These are phyloP conservation scores for Carpinus viminea DNA, from an alignment of 306 rosid species.

Conservation along the genomic window DNA sequence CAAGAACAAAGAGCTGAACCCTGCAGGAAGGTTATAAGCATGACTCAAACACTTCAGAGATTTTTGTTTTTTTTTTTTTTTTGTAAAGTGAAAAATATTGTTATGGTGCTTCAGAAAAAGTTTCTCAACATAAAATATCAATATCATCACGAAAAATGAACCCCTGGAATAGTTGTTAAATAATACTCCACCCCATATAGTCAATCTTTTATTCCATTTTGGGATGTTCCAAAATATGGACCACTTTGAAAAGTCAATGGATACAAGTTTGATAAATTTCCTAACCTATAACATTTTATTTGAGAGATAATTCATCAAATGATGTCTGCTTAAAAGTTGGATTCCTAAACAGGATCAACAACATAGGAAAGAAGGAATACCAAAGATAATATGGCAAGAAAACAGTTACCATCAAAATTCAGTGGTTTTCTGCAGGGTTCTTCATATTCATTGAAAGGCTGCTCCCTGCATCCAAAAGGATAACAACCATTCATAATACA, in stretches of 20 bases:
- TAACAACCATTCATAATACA: slow-evolving; percentile 6
- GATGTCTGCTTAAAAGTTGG: background rate
- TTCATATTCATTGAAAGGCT: slow-evolving; percentile 37
- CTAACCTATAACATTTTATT: background rate
- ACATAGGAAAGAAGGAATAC: background rate
- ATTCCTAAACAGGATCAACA: background rate
- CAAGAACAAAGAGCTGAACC: slow-evolving; percentile 77
- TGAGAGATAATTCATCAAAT: background rate
- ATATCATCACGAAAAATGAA: background rate
- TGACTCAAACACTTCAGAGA: background rate
- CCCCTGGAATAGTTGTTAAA: background rate
- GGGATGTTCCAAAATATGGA: background rate
- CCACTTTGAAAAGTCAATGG: too few relatives aligned
- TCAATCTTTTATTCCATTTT: background rate
- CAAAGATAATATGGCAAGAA: background rate
- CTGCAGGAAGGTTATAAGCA: slow-evolving; percentile 43
- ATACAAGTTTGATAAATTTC: too few relatives aligned
- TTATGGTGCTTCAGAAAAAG: background rate
- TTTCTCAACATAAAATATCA: background rate
- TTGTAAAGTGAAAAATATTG: background rate
- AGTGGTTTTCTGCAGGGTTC: slow-evolving; percentile 43
- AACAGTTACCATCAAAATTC: slow-evolving; percentile 70
- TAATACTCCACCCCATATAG: background rate
- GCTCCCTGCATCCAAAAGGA: slow-evolving; percentile 56
- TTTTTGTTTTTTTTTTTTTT: too few relatives aligned